A percentile compares a stretch with the other conserved stretches of the same genome.
phyloP scores from a whole-genome alignment of 805 yeast genomes.

The Maudiozyma turicensis region DNA sequence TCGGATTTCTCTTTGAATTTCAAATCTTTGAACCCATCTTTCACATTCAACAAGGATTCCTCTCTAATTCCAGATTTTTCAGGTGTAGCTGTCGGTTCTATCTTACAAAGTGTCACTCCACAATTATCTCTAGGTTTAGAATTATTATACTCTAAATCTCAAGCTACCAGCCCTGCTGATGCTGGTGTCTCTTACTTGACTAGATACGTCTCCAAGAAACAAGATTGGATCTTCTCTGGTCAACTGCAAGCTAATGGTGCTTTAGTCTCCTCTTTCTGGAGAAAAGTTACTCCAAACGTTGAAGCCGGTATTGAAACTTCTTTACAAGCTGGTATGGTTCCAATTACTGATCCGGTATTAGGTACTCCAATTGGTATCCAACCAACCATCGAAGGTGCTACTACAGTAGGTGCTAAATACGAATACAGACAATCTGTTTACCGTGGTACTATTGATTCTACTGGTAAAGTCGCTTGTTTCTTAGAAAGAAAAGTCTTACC shows the following conservation, averaged over 20 bases:
- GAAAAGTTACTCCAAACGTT: slow-evolving; percentile 82
- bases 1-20: slow-evolving; percentile 79
- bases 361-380: slow-evolving; percentile 75
- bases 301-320: slow-evolving; percentile 92
- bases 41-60: slow-evolving; percentile 30
- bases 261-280: slow-evolving; percentile 82
- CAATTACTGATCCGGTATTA: slow-evolving; percentile 64
- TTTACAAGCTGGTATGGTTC: slow-evolving; percentile 64
- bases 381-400: slow-evolving; percentile 80
- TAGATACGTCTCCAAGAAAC: slow-evolving; percentile 63
- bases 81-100: slow-evolving; percentile 88
- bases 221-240: slow-evolving; percentile 88
- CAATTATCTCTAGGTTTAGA: slow-evolving; percentile 84
- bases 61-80: slow-evolving; percentile 48
- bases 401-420: slow-evolving; percentile 93
- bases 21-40: slow-evolving; percentile 83
- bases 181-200: slow-evolving; percentile 84
- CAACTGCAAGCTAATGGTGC: slow-evolving; percentile 92
- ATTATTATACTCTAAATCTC: slow-evolving; percentile 68
- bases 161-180: slow-evolving; percentile 75
- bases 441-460: slow-evolving; percentile 88
- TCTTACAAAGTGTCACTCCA: slow-evolving; percentile 81
- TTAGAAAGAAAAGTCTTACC: slow-evolving; percentile 92
- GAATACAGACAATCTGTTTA: slow-evolving; percentile 94
- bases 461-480: slow-evolving; percentile 84